Evolutionary conservation across 129 eudicot genomes (phyloP), one percentile per base, ranked within the genome.

Genomic region (Chrysanthemum makinoi): DNA sequence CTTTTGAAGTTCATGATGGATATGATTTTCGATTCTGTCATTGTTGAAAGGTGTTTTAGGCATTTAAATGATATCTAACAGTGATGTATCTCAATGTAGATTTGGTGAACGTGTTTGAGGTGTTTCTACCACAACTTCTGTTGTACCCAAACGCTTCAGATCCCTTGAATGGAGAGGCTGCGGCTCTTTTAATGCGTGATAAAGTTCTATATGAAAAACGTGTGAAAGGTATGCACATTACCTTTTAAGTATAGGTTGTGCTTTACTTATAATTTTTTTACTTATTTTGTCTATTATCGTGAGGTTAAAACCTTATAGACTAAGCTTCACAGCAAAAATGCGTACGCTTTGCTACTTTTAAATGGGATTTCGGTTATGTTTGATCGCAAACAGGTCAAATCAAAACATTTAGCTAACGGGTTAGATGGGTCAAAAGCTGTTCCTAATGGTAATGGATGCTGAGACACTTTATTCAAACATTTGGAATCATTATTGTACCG

Each of bases 101-200:
- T 78, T 74, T 93, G 72, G 86, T 93, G 46, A 89, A 93, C 68
- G 89, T 93, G 69, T 92, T 92, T 80, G 98, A 92, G 82, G 95
- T 89, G 53, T 93, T 89, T 54, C 88, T 93, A 53, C 98, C 98
- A 8, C 98, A 89, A 77, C 96, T 87, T 78, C 80, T 93, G 60
- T 46, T 89, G 74, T 93, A 93, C 74, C 98, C 96, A 17, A 93
- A 93, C 72, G 86, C 96, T 59, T 87, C 96, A 3, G 96, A 93
- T 81, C 96, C 95, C 19, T 69, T 93, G 73, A 93, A 93, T 28
- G 87, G 95, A 20, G 98, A 89, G 62, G 98, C 96, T 67, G 96
- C 91, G 2, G 89, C 96, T 58, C 81, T 93, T 30, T 72, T 89
- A 95, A 93, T 89, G 95, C 94, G 90, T 49, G 98, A 92, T 71